These are phyloP conservation scores for Agastache rugosa DNA, from an alignment of 257 asterid genomes.

Conservation along the genomic window DNA sequence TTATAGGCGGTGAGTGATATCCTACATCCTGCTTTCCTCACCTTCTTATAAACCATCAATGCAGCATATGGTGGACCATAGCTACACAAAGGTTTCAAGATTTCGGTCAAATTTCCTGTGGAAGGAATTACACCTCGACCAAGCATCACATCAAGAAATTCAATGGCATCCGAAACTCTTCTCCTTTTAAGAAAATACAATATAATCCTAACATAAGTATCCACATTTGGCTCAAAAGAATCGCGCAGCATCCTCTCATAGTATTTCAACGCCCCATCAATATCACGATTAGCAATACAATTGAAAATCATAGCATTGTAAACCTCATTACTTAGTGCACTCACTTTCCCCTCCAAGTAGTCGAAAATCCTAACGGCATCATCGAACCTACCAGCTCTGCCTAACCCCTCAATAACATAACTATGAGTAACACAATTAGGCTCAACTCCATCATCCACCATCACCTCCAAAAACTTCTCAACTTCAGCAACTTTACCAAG, in stretches of 20 bases:
- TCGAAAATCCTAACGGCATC: constrained; percentile 65
- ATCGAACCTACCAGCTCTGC: constrained; percentile 72
- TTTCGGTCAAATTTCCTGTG: constrained; percentile 67
- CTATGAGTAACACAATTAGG: constrained; percentile 69
- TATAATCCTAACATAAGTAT: constrained; percentile 68
- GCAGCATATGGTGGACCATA: constrained; percentile 98
- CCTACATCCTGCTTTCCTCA: constrained; percentile 70
- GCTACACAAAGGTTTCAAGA: constrained; percentile 71
- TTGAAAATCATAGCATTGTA: constrained; percentile 81
- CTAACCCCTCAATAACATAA: constrained; percentile 71
- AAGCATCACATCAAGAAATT: constrained; percentile 84
- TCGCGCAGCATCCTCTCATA: constrained; percentile 55
- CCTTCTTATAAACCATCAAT: constrained; percentile 75
- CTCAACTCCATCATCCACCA: constrained; percentile 79
- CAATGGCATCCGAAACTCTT: constrained; percentile 88
- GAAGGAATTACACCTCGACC: constrained; percentile 64
- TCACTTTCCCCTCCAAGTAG: constrained; percentile 57
- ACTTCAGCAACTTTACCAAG: constrained; percentile 71
- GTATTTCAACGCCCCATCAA: constrained; percentile 64
- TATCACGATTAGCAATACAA: constrained; percentile 53
- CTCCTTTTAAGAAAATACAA: constrained; percentile 57
- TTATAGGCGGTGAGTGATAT: constrained; percentile 73
- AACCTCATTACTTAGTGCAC: constrained; percentile 50
- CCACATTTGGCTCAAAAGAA: constrained; percentile 57
- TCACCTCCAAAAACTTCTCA: constrained; percentile 57